These are phyloP conservation scores for Aureobasidium sp. DNA, from an alignment of 2,329 filamentous ascomycete genomes.

Conservation along the genomic window DNA sequence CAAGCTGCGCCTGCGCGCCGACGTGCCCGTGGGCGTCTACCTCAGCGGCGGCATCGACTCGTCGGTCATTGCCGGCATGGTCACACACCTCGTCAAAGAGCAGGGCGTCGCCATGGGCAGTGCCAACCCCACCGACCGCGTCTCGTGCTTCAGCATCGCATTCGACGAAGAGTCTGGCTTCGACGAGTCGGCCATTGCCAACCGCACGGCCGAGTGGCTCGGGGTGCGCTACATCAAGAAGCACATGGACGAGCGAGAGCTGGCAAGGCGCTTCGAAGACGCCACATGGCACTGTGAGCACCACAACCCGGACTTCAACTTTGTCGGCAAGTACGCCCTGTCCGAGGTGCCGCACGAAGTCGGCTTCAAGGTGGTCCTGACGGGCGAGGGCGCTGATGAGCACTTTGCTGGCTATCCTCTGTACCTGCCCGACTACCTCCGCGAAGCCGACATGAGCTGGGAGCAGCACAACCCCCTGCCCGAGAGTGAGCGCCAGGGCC, in stretches of 20 bases:
- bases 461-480: conserved; percentile 21
- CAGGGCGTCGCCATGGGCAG: conserved; percentile 44
- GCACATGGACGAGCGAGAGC: conserved; percentile 37
- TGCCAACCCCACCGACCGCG: conserved; percentile 32
- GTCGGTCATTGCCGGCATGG: conserved; percentile 51
- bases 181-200: conserved; percentile 46
- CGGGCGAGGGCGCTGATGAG: conserved; percentile 42
- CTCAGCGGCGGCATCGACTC: conserved; percentile 54
- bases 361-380: conserved; percentile 50
- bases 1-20: conserved; percentile 47
- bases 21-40: conserved; percentile 53
- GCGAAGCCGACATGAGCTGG: conserved; percentile 40
- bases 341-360: conserved; percentile 37
- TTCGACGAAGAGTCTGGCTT: conserved; percentile 45
- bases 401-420: conserved; percentile 48
- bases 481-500: conserved; percentile 21
- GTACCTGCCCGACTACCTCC: conserved; percentile 43
- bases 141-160: conserved; percentile 47
- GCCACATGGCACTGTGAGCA: conserved; percentile 41
- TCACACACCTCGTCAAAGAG: conserved; percentile 44
- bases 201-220: conserved; percentile 43
- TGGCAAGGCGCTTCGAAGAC: conserved; percentile 40
- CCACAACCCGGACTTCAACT: conserved; percentile 46
- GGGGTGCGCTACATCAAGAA: conserved; percentile 41
- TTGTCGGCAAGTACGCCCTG: conserved; percentile 46